Evolutionary conservation across 2,329 filamentous ascomycete species (phyloP).

Genomic region (Microsporum audouinii): DNA sequence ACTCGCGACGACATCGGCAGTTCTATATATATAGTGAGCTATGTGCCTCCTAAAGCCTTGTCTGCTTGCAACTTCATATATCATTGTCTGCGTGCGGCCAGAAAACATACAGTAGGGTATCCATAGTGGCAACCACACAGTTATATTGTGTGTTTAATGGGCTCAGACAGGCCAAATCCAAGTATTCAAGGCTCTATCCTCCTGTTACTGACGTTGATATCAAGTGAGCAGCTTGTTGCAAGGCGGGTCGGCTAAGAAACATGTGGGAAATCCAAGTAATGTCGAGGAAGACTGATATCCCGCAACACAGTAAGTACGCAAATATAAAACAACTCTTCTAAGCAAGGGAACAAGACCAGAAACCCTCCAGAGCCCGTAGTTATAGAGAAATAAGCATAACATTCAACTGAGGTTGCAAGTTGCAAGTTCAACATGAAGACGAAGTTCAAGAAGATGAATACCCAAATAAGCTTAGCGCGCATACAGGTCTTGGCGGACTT

Average conservation of each 20-base stretch:
- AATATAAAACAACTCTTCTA: not conserved
- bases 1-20: conserved; percentile 82
- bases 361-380: not conserved
- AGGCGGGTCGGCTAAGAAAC: not conserved
- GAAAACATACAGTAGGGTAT: conserved; percentile 13
- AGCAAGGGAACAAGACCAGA: not conserved
- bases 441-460: not conserved
- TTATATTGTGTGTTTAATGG: not conserved
- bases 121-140: not conserved
- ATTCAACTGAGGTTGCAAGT: not conserved
- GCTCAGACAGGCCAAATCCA: not conserved
- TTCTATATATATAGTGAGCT: conserved; percentile 41
- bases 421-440: not conserved
- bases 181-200: not conserved
- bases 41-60: not conserved
- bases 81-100: not conserved
- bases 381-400: not conserved
- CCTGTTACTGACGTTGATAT: not conserved
- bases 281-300: not conserved
- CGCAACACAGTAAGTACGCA: not conserved
- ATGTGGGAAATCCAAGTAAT: not conserved
- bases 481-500: not conserved
- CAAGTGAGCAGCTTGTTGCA: not conserved
- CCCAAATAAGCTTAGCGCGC: not conserved
- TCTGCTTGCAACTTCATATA: not conserved